Conservation (phyloP, 495 filamentous ascomycete genomes). For the Talaromyces ruber region DNA sequence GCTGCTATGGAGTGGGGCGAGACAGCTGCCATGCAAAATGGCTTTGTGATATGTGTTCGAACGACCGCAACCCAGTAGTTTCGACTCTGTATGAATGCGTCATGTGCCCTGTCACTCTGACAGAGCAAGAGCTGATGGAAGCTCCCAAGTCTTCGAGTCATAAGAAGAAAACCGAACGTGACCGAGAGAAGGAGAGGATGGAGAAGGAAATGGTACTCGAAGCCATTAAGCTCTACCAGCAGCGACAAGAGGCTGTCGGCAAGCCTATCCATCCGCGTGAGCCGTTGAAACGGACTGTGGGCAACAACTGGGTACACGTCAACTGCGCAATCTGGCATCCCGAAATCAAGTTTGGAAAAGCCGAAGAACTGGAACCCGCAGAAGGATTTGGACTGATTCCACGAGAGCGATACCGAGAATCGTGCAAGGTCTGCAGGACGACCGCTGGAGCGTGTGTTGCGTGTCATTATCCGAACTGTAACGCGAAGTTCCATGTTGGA, state of each 20-base stretch:
- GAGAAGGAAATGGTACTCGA: conserved; percentile 73
- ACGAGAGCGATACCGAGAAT: conserved; percentile 54
- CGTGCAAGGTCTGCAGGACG: conserved; percentile 81
- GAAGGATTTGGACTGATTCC: conserved; percentile 83
- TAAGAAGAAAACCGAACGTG: conserved; percentile 91
- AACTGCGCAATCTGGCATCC: conserved; percentile 85
- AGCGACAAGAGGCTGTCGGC: conserved; percentile 74
- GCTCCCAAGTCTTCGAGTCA: conserved; percentile 65
- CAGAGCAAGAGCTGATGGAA: conserved; percentile 74
- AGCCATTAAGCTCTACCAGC: conserved; percentile 68
- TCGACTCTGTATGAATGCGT: conserved; percentile 90
- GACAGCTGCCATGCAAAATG: conserved; percentile 68
- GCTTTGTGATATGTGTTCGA: conserved; percentile 92
- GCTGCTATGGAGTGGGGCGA: conserved; percentile 79
- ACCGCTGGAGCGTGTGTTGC: conserved; percentile 65
- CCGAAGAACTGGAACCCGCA: conserved; percentile 67
- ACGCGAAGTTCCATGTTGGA: conserved; percentile 72
- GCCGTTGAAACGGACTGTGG: conserved; percentile 80
- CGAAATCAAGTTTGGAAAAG: conserved; percentile 83
- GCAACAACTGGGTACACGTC: conserved; percentile 98
- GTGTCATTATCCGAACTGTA: conserved; percentile 65
- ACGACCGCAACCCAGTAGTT: conserved; percentile 79
- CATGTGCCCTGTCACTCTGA: conserved; percentile 68
- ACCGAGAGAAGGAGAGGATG: conserved; percentile 75
- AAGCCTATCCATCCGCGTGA: conserved; percentile 78